Base-by-base conservation (phyloP, 108 stramenopile species). In the Skeletonema costatum region DNA sequence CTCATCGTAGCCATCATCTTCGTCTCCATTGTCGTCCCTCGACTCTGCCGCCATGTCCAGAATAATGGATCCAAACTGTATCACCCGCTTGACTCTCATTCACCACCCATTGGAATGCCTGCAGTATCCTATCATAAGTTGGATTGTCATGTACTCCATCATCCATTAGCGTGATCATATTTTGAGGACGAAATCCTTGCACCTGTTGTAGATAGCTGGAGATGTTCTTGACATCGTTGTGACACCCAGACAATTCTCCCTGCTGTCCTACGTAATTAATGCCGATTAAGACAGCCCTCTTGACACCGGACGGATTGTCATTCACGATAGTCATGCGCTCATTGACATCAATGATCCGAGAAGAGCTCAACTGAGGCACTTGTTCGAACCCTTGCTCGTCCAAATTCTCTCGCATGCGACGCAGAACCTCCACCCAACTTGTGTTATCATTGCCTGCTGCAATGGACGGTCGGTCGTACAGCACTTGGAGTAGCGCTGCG, bases 391-490 rank as follows among this genome's bases (percentile, higher is more conserved):
- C 82, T 60, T 36, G 51, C 32, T 70, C 44, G 9, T 48, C 39
- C 50, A 94, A 67, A 51, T 87, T 86, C n/a, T 44, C 70, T 69
- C 91, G 68, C 91, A 92, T 92, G 21, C 66, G 53, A 14, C 73
- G 86, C 9, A 92, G 64, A n/a, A 88, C 75, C 12, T 90, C 89
- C 53, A 94, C 85, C 90, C 90, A 96, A n/a, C 88, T 88, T 70
- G 86, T 42, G 33, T 61, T 33, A 2, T 38, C 68, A 4, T 77
- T 70, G 17, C 76, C 61, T 33, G 70, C 81, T 8, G 66, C 51
- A 41, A 25, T 66, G n/a, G 79, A 71, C 17, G 66, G 51, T 29
- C 81, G 72, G 2, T 86, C 82, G 80, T 88, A 90, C 80, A 94
- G 74, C 16, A 88, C 93, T 59, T 86, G 78, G 19, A 97, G 82